Conservation (phyloP, 2,329 filamentous ascomycete species). For the Sclerotinia borealis region DNA sequence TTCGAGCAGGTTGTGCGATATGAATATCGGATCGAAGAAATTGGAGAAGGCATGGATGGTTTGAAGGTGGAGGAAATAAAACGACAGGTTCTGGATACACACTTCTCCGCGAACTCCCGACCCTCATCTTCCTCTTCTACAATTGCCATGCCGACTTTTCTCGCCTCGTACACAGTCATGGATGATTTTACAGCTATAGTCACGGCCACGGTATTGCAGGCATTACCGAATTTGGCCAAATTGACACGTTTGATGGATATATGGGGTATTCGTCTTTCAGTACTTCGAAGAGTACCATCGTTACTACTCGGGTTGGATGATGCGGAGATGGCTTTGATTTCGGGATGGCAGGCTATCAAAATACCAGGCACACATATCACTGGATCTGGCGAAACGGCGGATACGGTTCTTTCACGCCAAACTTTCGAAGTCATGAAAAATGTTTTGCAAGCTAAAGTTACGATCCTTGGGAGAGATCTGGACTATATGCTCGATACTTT, state of each 20-base stretch:
- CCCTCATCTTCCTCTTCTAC: conserved; percentile 44
- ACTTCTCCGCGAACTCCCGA: conserved; percentile 58
- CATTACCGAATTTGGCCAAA: conserved; percentile 72
- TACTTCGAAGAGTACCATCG: conserved; percentile 66
- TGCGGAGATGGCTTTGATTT: conserved; percentile 56
- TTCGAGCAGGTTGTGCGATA: conserved; percentile 59
- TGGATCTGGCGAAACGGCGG: conserved; percentile 10
- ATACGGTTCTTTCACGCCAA: conserved; percentile 25
- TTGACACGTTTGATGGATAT: conserved; percentile 66
- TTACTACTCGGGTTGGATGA: conserved; percentile 62
- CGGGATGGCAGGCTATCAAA: conserved; percentile 60
- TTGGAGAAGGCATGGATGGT: conserved; percentile 61
- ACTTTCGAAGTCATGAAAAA: conserved; percentile 54
- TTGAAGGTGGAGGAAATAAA: conserved; percentile 84
- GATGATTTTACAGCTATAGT: conserved; percentile 87
- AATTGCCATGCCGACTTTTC: conserved; percentile 36
- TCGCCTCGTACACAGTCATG: conserved; percentile 60
- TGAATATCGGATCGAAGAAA: conserved; percentile 68
- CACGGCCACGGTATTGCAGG: conserved; percentile 85
- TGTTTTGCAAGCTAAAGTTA: conserved; percentile 63
- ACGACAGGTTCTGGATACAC: conserved; percentile 74
- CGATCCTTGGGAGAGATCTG: conserved; percentile 62
- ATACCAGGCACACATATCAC: conserved; percentile 20
- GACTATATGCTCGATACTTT: conserved; percentile 83
- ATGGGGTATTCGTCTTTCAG: conserved; percentile 72